phyloP scores from a whole-genome alignment of 257 asterid species.

The Haberlea rhodopensis region DNA sequence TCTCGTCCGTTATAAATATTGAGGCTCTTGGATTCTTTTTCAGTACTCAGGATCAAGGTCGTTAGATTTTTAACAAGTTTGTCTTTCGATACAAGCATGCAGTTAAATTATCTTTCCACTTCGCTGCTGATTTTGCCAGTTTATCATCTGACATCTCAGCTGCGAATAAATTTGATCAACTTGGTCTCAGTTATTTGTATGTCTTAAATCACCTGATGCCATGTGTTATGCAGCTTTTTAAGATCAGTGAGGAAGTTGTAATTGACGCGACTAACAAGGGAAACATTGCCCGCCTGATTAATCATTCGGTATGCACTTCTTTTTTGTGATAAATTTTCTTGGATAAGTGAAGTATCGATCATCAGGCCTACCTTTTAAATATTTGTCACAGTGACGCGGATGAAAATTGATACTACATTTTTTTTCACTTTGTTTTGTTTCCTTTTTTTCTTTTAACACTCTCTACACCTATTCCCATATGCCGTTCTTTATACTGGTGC shows the following conservation, averaged over 20 bases:
- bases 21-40: background rate
- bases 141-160: constrained; percentile 2
- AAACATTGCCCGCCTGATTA: constrained; percentile 94
- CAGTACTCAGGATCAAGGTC: background rate
- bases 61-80: background rate
- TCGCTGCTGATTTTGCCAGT: background rate
- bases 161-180: background rate
- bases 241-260: constrained; percentile 87
- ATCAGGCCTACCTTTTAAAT: background rate
- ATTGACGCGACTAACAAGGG: constrained; percentile 92
- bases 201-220: constrained; percentile 21
- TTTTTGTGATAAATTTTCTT: constrained; percentile 1
- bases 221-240: constrained; percentile 70
- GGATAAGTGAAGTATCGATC: background rate
- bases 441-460: background rate
- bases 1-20: background rate
- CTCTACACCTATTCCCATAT: background rate
- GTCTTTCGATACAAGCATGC: background rate
- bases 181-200: constrained; percentile 2
- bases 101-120: constrained; percentile 3
- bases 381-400: background rate
- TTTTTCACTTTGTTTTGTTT: background rate
- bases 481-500: background rate
- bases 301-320: constrained; percentile 74
- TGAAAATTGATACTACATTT: background rate